Conservation (phyloP, 2,329 filamentous ascomycete species). For the Clarireedia monteithiana region DNA sequence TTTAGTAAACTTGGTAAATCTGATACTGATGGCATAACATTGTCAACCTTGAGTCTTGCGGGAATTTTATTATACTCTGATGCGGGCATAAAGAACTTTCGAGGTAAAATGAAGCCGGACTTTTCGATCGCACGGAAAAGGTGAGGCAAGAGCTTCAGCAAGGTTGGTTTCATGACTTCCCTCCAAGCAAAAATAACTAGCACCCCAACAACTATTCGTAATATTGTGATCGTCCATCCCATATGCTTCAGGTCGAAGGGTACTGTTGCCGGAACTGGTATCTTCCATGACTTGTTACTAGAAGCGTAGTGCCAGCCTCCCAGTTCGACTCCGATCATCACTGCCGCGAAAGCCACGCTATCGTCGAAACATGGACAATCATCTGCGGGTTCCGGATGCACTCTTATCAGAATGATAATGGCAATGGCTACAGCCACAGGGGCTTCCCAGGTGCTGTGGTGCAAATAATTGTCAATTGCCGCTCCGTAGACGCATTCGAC, state of each 20-base stretch:
- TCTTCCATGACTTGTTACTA: conserved; percentile 38
- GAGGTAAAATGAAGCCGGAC: conserved; percentile 69
- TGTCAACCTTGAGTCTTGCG: conserved; percentile 66
- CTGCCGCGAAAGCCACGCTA: conserved; percentile 85
- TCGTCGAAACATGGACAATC: conserved; percentile 97
- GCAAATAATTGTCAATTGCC: conserved; percentile 63
- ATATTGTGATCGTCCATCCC: conserved; percentile 54
- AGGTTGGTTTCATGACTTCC: conserved; percentile 75
- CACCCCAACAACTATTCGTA: conserved; percentile 72
- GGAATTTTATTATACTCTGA: conserved; percentile 86
- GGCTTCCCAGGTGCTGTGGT: conserved; percentile 54
- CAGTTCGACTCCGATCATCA: conserved; percentile 75
- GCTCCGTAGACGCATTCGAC: conserved; percentile 54
- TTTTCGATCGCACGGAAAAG: conserved; percentile 81
- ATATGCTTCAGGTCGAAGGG: conserved; percentile 60
- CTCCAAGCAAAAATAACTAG: conserved; percentile 83
- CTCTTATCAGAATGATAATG: conserved; percentile 70
- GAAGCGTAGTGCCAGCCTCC: conserved; percentile 71
- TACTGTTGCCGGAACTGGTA: conserved; percentile 47
- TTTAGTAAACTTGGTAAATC: conserved; percentile 78
- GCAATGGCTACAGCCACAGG: conserved; percentile 56
- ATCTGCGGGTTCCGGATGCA: conserved; percentile 93
- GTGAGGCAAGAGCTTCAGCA: conserved; percentile 73
- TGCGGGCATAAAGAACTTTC: conserved; percentile 85
- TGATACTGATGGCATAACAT: conserved; percentile 81